A percentile compares a stretch with the other conserved stretches of the same genome.
Evolutionary conservation across 2,329 filamentous ascomycete species (phyloP).

Genomic region (Mycocentrospora acerina): DNA sequence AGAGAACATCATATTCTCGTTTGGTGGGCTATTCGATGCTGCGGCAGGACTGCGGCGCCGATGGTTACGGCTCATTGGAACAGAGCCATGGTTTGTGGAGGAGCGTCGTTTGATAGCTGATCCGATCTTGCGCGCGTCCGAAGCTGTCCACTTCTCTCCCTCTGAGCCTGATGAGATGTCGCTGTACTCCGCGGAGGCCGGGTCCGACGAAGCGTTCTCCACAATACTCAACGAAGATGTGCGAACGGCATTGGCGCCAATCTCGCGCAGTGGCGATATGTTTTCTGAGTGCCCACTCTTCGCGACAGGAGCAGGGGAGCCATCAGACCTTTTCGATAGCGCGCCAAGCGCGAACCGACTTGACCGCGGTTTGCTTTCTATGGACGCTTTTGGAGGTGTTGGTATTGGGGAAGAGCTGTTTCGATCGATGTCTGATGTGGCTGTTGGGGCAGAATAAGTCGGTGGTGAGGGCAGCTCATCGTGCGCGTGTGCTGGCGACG

Average conservation of each 20-base stretch:
- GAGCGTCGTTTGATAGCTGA: conserved; percentile 59
- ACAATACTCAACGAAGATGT: conserved; percentile 58
- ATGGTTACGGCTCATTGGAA: conserved; percentile 46
- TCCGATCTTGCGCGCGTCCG: conserved; percentile 56
- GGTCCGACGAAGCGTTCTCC: conserved; percentile 38
- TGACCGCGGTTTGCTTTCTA: conserved; percentile 56
- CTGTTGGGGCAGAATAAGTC: conserved; percentile 26
- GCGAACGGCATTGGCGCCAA: conserved; percentile 46
- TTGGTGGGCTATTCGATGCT: conserved; percentile 54
- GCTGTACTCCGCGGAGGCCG: conserved; percentile 30
- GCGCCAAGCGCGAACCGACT: conserved; percentile 84
- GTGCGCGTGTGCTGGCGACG: conserved; percentile 59
- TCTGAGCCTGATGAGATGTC: conserved; percentile 47
- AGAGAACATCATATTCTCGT: conserved; percentile 62
- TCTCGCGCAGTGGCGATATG: conserved; percentile 49
- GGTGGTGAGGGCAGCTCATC: conserved; percentile 56
- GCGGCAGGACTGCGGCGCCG: conserved; percentile 59
- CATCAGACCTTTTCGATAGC: conserved; percentile 65
- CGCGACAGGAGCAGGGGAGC: conserved; percentile 62
- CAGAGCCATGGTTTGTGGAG: conserved; percentile 46
- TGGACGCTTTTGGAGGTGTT: conserved; percentile 58
- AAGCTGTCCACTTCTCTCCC: conserved; percentile 52
- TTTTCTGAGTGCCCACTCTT: conserved; percentile 57
- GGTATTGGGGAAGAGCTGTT: conserved; percentile 59
- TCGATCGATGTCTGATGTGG: conserved; percentile 26